Conservation (phyloP, 140 eudicot genomes). For the Erigeron philadelphicus region DNA sequence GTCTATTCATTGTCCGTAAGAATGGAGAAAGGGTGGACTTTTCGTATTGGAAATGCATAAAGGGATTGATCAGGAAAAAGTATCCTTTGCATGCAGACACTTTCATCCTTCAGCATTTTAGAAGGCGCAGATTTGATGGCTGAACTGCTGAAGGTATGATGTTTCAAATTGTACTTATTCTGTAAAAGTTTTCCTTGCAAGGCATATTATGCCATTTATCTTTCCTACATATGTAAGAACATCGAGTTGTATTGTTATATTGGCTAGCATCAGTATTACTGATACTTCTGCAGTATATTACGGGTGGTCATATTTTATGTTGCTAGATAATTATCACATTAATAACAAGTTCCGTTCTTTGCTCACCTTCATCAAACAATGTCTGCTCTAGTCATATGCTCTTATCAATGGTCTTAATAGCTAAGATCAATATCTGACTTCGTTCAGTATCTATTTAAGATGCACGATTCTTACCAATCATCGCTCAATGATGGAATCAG, state of each 20-base stretch:
- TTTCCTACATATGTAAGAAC: not conserved
- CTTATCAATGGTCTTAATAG: not conserved
- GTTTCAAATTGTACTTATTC: conserved; percentile 6
- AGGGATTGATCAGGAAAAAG: conserved; percentile 64
- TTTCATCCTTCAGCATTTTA: conserved; percentile 68
- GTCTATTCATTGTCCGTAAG: conserved; percentile 70
- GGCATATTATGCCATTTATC: not conserved
- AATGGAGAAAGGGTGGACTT: conserved; percentile 67
- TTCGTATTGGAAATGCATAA: conserved; percentile 82
- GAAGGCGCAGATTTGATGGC: conserved; percentile 34
- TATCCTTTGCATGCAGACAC: conserved; percentile 79
- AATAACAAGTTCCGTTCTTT: not conserved
- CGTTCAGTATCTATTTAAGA: not conserved
- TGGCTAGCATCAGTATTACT: not conserved
- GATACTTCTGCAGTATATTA: not conserved
- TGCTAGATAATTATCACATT: not conserved
- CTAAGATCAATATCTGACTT: not conserved
- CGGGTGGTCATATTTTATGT: not conserved
- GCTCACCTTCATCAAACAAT: not conserved
- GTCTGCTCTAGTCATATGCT: too few species aligned
- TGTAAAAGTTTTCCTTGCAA: not conserved
- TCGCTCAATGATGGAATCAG: not conserved
- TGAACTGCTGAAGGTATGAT: conserved; percentile 41
- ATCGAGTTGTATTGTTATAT: not conserved
- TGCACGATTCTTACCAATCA: not conserved